These are phyloP conservation scores for Saksenaea vasiformis DNA, from an alignment of 371 early-diverging fungal genomes.

Conservation along the genomic window DNA sequence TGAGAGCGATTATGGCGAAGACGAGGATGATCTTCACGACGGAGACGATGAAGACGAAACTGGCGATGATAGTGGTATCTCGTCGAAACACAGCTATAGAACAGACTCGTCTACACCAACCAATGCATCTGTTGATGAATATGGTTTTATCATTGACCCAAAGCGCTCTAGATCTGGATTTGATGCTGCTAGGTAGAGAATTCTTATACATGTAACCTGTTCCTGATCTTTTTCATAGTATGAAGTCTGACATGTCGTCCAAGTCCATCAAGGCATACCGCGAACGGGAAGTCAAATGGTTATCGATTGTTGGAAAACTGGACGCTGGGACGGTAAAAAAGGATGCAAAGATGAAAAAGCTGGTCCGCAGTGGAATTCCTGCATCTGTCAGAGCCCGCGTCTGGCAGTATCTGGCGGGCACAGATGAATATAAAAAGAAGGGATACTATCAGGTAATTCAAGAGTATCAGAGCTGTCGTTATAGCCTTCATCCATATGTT, in stretches of 20 bases:
- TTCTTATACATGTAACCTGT: neutral
- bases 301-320: slow-evolving; percentile 39
- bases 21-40: slow-evolving; percentile 16
- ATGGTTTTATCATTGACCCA: slow-evolving; percentile 57
- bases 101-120: neutral
- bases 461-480: neutral
- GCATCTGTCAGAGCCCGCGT: slow-evolving; percentile 71
- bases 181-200: slow-evolving; percentile 23
- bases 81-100: neutral
- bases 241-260: slow-evolving; percentile 20
- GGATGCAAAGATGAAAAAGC: slow-evolving; percentile 59
- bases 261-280: slow-evolving; percentile 51
- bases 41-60: slow-evolving; percentile 14
- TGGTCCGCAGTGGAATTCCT: slow-evolving; percentile 78
- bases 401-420: slow-evolving; percentile 72
- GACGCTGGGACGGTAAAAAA: slow-evolving; percentile 52
- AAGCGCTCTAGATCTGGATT: slow-evolving; percentile 3
- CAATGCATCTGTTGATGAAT: slow-evolving; percentile 43
- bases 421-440: slow-evolving; percentile 43
- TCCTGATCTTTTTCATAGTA: neutral
- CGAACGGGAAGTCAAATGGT: slow-evolving; percentile 57
- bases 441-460: slow-evolving; percentile 49
- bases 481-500: neutral
- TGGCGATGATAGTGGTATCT: slow-evolving; percentile 8
- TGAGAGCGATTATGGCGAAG: neutral